Evolutionary conservation across 345 rosid genomes (phyloP), one percentile per base, ranked within the genome.

Genomic region (Punica granatum): DNA sequence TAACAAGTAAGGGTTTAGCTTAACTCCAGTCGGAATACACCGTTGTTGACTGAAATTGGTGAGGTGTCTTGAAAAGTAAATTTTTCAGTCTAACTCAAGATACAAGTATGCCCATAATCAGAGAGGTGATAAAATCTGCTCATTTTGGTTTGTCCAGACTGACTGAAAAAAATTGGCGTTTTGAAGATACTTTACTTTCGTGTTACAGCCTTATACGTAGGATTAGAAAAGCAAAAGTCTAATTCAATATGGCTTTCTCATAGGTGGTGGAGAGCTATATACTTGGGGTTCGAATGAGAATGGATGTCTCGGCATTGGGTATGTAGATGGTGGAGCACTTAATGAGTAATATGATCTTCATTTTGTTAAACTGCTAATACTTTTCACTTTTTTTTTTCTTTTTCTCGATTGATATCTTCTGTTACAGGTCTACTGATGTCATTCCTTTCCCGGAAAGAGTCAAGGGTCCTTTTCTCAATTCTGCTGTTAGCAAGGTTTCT

Each of bases 241-340:
- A 21, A n/a, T 51, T 26, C 42, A 36, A 10, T 41, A 25, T 49
- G 42, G 28, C 41, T 43, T 42, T 65, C 48, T 69, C 37, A 16
- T 69, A 87, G 98, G 91, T 74, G 73, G 80, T 70, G 96, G 97
- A 69, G 96, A 87, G 65, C 85, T 91, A 23, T 88, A 84, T 72
- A 79, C 92, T 4, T 94, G 95, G 95, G 97, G 99, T 30, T 82
- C 92, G 65, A 91, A 94, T 67, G 96, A 94, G 77, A 94, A 88
- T 77, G 96, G 99, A 65, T 94, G 97, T 80, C 96, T 94, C 63
- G 97, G 99, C 65, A 75, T 78, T 61, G 88, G 95, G 97, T 94
- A 86, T 42, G 36, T 53, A n/a, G 32, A 54, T 26, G 42, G 34
- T 34, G 34, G 5, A 14, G 28, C 21, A 28, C n/a, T 46, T 30